phyloP scores from a whole-genome alignment of 2,329 filamentous ascomycete species.

The Atkinsonella hypoxylon region DNA sequence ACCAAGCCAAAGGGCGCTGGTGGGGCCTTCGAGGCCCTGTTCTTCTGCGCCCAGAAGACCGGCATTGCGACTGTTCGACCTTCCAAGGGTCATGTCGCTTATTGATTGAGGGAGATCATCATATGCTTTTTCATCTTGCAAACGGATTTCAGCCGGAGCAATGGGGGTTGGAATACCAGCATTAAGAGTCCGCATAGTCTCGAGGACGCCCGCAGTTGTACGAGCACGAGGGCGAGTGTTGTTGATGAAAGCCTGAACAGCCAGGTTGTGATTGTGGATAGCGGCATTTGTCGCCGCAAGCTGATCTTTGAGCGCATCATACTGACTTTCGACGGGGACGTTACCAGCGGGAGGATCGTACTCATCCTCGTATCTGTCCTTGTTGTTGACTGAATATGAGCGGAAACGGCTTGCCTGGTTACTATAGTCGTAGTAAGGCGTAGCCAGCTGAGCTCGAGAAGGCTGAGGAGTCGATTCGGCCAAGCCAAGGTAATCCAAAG shows the following conservation, averaged over 20 bases:
- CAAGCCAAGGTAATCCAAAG: constrained; percentile 87
- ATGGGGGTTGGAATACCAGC: constrained; percentile 62
- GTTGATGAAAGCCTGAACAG: constrained; percentile 82
- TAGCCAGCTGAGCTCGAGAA: constrained; percentile 58
- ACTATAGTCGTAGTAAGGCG: constrained; percentile 64
- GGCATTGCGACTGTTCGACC: constrained; percentile 54
- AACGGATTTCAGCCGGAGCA: constrained; percentile 60
- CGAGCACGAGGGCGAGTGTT: constrained; percentile 72
- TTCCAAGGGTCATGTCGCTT: constrained; percentile 62
- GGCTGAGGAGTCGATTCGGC: constrained; percentile 89
- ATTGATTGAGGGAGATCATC: constrained; percentile 73
- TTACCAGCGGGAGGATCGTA: constrained; percentile 39
- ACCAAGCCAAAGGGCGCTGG: constrained; percentile 89
- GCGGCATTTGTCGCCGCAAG: constrained; percentile 52
- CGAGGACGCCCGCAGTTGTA: constrained; percentile 81
- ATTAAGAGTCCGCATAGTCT: constrained; percentile 61
- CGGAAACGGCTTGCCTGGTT: constrained; percentile 79
- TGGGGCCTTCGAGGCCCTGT: constrained; percentile 73
- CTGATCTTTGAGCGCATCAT: constrained; percentile 51
- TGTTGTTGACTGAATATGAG: constrained; percentile 97
- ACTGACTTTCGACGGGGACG: constrained; percentile 40
- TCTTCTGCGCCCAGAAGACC: constrained; percentile 63
- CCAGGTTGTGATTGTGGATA: constrained; percentile 85
- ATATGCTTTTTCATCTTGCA: constrained; percentile 66
- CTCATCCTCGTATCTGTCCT: constrained; percentile 88